Percentiles rank a stretch among this genome's conserved stretches.
These are phyloP conservation scores for Teunomyces stri DNA, from an alignment of 805 yeast species.

Conservation along the genomic window DNA sequence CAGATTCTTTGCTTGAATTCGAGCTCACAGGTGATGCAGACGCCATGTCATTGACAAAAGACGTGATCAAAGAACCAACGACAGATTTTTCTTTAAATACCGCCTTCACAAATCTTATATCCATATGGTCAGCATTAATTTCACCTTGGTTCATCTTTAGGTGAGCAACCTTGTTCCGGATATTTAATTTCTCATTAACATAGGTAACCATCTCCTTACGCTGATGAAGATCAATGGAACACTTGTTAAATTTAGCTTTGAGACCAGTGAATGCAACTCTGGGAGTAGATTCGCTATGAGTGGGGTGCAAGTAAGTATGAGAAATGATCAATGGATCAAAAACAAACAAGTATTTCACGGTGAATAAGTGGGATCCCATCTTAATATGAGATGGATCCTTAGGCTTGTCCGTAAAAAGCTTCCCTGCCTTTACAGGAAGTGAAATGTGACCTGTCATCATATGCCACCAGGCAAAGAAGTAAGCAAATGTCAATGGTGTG, in stretches of 20 bases:
- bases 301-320: conserved; percentile 32
- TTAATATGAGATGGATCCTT: conserved; percentile 28
- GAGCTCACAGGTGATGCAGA: background rate
- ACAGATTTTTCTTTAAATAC: conserved; percentile 55
- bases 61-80: conserved; percentile 18
- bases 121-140: conserved; percentile 65
- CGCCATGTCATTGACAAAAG: conserved; percentile 2
- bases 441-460: conserved; percentile 30
- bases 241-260: conserved; percentile 33
- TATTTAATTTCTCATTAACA: conserved; percentile 36
- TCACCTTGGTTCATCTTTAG: conserved; percentile 67
- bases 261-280: conserved; percentile 37
- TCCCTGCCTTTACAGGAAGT: conserved; percentile 37
- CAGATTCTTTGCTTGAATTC: conserved; percentile 1
- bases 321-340: conserved; percentile 40
- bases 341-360: conserved; percentile 40
- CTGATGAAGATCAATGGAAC: conserved; percentile 41
- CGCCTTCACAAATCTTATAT: conserved; percentile 65
- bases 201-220: conserved; percentile 34
- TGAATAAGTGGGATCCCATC: conserved; percentile 39
- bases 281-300: conserved; percentile 19
- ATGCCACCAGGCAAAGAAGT: conserved; percentile 45
- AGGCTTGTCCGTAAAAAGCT: conserved; percentile 20
- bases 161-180: conserved; percentile 40
- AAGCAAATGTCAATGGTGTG: conserved; percentile 37